These are phyloP conservation scores for Amanita exitialis DNA, from an alignment of 768 basidiomycete genomes.

Conservation along the genomic window DNA sequence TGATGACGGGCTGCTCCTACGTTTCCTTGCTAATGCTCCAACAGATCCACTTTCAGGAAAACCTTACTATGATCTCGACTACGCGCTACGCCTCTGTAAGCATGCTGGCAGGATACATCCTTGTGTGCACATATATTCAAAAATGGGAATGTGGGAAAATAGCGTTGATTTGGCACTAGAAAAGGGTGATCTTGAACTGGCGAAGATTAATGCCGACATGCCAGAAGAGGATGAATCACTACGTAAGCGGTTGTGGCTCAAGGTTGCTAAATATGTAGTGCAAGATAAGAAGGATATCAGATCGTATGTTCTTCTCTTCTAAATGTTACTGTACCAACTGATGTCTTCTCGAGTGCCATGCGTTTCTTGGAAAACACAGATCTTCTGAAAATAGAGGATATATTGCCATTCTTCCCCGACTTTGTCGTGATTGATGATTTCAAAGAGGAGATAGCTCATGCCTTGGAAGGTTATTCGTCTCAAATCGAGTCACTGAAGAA, in stretches of 20 bases:
- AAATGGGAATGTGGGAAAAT: conserved; percentile 96
- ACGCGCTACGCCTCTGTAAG: conserved; percentile 89
- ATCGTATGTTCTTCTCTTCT: conserved; percentile 50
- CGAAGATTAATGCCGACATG: conserved; percentile 91
- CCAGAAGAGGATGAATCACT: conserved; percentile 83
- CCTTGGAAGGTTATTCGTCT: conserved; percentile 86
- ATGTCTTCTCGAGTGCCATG: conserved; percentile 65
- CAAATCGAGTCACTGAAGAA: conserved; percentile 83
- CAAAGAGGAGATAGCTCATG: conserved; percentile 96
- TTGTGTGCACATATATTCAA: conserved; percentile 94
- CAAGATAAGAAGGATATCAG: conserved; percentile 98
- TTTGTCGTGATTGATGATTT: conserved; percentile 99
- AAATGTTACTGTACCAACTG: background rate
- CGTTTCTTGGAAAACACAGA: conserved; percentile 91
- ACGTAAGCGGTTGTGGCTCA: conserved; percentile 93
- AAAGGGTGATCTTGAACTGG: conserved; percentile 91
- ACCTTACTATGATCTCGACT: conserved; percentile 96
- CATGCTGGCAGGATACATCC: conserved; percentile 71
- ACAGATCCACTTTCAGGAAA: conserved; percentile 72
- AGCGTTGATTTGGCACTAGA: conserved; percentile 91
- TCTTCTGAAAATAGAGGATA: conserved; percentile 95
- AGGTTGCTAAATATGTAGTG: conserved; percentile 97
- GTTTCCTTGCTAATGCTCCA: conserved; percentile 77
- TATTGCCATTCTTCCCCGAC: conserved; percentile 98
- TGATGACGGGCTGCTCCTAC: conserved; percentile 70